Evolutionary conservation across 352 stramenopile species (phyloP), one percentile per base, ranked within the genome.

Genomic region (Blastocystis sp.): DNA sequence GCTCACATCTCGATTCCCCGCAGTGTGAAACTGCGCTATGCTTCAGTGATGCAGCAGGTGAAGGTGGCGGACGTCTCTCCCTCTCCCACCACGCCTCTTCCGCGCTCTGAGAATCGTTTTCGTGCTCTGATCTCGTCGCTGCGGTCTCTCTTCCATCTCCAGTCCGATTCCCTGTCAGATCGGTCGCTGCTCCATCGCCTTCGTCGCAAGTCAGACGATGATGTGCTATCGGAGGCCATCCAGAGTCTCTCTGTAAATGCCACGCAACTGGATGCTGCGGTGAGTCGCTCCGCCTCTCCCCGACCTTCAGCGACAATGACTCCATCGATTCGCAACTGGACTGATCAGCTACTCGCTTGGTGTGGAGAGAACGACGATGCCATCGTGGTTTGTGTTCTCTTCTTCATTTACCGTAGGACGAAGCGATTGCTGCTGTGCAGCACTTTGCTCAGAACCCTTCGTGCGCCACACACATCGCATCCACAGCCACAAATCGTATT

Each of bases 1-100:
- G 3, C 11, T 68, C 54, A 11, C 55, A 20, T 39, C 13, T 45
- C 59, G 73, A 68, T 50, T 50, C 73, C 73, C 54, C 73, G 73
- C 34, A 85, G 73, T 43, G 34, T 85, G 24, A 64, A 65, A 6
- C 50, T 85, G 18, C 59, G 55, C 45, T 85, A 85, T 43, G 73
- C 73, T 11, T 39, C 59, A 4, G 13, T 85, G 1, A 66, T 85
- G 18, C 73, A 66, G 24, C n/a, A 85, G 18, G 50, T 66, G 3
- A 30, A 73, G 13, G 7, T 73, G 7, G 20, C 26, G 7, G 63
- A 73, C 4, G 20, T 34, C 30, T 34, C 30, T 34, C 30, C 30
- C 30, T 34, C 30, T 34, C 30, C 30, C 30, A 34, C 30, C 30
- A 34, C 30, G 30, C 30, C 30, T 34, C 30, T 34, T 34, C 30